phyloP scores from a whole-genome alignment of 1,139 yeast genomes.

The Chernovozyma sophiae-reginae region DNA sequence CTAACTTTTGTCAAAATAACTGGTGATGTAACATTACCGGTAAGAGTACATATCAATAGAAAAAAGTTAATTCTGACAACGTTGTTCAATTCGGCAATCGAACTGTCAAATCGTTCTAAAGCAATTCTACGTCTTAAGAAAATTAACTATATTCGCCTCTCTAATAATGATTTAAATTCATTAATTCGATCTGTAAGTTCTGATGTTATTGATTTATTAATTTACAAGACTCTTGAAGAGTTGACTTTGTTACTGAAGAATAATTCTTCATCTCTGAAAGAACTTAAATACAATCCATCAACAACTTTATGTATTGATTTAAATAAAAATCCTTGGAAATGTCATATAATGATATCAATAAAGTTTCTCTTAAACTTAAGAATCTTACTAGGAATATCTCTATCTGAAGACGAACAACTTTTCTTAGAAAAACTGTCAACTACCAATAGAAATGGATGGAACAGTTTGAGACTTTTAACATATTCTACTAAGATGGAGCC shows the following conservation, averaged over 20 bases:
- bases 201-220: conserved; percentile 7
- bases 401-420: conserved; percentile 5
- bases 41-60: conserved; percentile 13
- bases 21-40: conserved; percentile 9
- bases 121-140: conserved; percentile 14
- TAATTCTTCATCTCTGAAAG: not conserved
- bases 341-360: conserved; percentile 9
- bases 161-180: conserved; percentile 12
- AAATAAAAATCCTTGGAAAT: conserved; percentile 10
- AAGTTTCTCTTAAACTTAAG: conserved; percentile 10
- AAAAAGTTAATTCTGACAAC: conserved; percentile 9
- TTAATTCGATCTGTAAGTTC: conserved; percentile 10
- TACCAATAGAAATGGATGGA: not conserved
- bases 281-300: not conserved
- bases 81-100: conserved; percentile 12
- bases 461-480: not conserved
- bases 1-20: conserved; percentile 12
- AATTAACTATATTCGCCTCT: conserved; percentile 13
- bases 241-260: conserved; percentile 2
- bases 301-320: conserved; percentile 7
- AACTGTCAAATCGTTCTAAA: conserved; percentile 5
- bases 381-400: conserved; percentile 2
- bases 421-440: not conserved
- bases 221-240: conserved; percentile 6
- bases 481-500: not conserved